Conservation (phyloP, 116 monocot species). For the Cymodocea nodosa region DNA sequence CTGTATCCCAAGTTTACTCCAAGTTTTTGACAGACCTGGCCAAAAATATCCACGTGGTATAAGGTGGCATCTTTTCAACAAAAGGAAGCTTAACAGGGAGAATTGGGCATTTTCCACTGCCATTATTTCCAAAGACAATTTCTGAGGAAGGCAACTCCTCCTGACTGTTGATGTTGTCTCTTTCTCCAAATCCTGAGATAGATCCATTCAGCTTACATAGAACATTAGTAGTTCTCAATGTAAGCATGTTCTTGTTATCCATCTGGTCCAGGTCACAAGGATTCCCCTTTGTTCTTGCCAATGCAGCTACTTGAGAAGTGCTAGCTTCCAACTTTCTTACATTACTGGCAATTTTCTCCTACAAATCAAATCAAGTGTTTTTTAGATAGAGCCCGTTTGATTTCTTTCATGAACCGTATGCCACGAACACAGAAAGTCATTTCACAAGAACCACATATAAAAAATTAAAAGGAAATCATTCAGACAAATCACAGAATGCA, state of each 20-base stretch:
- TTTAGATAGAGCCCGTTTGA: not conserved
- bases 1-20: not conserved
- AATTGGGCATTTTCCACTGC: slow-evolving; percentile 33
- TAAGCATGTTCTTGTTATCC: slow-evolving; percentile 39
- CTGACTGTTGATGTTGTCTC: slow-evolving; percentile 43
- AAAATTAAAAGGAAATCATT: not conserved
- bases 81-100: slow-evolving; percentile 53
- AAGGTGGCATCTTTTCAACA: slow-evolving; percentile 77
- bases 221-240: slow-evolving; percentile 22
- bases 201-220: slow-evolving; percentile 25
- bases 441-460: not conserved
- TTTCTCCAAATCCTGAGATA: slow-evolving; percentile 36
- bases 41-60: slow-evolving; percentile 94
- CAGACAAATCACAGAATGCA: too few species aligned
- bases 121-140: slow-evolving; percentile 31
- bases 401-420: not conserved
- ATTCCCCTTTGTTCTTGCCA: slow-evolving; percentile 14
- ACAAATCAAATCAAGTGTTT: not conserved
- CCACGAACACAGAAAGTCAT: not conserved
- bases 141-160: slow-evolving; percentile 45
- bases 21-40: slow-evolving; percentile 38
- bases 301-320: slow-evolving; percentile 27
- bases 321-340: slow-evolving; percentile 32
- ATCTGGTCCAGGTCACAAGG: not conserved
- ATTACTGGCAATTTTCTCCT: slow-evolving; percentile 68